Evolutionary conservation across 495 filamentous ascomycete genomes (phyloP).

Genomic region (Penicillium robsamsonii): DNA sequence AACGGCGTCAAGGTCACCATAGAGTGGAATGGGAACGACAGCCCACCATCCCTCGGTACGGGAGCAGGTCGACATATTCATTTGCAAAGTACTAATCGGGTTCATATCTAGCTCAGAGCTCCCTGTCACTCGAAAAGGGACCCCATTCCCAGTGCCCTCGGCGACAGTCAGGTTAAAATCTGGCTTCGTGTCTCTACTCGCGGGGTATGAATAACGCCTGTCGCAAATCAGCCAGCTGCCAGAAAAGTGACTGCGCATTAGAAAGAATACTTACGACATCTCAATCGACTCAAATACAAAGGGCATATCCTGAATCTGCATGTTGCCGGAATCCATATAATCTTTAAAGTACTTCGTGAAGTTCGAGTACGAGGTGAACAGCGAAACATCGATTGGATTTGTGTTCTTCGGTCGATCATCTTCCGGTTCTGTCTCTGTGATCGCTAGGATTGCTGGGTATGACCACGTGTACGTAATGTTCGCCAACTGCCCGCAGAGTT

Average conservation of each 20-base stretch:
- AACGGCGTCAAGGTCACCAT: not conserved
- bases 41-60: not conserved
- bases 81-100: not conserved
- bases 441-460: not conserved
- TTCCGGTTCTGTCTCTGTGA: not conserved
- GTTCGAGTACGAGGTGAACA: not conserved
- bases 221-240: not conserved
- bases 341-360: not conserved
- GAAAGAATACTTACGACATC: not conserved
- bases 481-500: not conserved
- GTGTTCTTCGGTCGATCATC: not conserved
- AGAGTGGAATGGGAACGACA: not conserved
- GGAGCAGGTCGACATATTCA: not conserved
- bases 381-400: constrained; percentile 2
- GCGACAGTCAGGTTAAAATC: not conserved
- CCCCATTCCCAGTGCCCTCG: not conserved
- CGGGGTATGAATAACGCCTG: not conserved
- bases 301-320: not conserved
- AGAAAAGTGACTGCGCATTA: not conserved
- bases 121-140: not conserved
- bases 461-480: not conserved
- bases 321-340: not conserved
- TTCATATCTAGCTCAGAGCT: not conserved
- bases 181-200: not conserved
- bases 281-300: not conserved